phyloP scores from a whole-genome alignment of 352 stramenopile genomes.

The Pseudoperonospora humuli region DNA sequence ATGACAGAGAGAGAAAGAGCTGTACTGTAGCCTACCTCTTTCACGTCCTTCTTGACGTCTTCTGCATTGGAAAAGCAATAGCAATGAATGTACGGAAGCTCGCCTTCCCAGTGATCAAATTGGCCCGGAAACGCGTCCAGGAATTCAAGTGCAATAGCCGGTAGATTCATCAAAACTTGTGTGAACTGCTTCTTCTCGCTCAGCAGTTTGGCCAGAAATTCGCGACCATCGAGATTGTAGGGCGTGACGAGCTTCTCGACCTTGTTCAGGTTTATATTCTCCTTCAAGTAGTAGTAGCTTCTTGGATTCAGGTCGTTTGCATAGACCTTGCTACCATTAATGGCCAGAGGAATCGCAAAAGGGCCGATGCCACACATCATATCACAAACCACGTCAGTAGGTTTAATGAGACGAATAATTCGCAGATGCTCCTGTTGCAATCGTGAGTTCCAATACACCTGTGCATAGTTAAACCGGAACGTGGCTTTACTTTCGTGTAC shows the following conservation, averaged over 20 bases:
- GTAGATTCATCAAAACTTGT: constrained; percentile 97
- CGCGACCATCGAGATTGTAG: constrained; percentile 92
- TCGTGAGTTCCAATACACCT: constrained; percentile 97
- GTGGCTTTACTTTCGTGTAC: constrained; percentile 90
- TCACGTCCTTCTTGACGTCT: constrained; percentile 60
- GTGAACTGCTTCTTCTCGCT: constrained; percentile 60
- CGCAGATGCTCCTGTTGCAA: constrained; percentile 92
- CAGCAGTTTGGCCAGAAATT: constrained; percentile 82
- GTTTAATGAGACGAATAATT: constrained; percentile 76
- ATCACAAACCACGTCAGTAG: constrained; percentile 83
- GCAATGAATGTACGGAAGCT: constrained; percentile 86
- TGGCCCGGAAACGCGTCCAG: constrained; percentile 70
- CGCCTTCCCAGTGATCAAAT: constrained; percentile 61
- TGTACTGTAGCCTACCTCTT: constrained; percentile 33
- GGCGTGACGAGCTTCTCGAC: constrained; percentile 58
- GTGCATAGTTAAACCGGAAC: constrained; percentile 93
- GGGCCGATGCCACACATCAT: constrained; percentile 95
- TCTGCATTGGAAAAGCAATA: constrained; percentile 92
- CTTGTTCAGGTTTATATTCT: constrained; percentile 92
- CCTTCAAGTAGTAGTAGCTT: constrained; percentile 85
- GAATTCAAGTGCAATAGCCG: constrained; percentile 91
- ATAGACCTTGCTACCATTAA: constrained; percentile 76
- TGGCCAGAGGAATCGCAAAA: constrained; percentile 91
- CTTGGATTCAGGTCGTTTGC: constrained; percentile 93
- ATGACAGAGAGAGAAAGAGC: neutral